Conservation (phyloP, 2,329 filamentous ascomycete genomes). For the Penicillium sp. region DNA sequence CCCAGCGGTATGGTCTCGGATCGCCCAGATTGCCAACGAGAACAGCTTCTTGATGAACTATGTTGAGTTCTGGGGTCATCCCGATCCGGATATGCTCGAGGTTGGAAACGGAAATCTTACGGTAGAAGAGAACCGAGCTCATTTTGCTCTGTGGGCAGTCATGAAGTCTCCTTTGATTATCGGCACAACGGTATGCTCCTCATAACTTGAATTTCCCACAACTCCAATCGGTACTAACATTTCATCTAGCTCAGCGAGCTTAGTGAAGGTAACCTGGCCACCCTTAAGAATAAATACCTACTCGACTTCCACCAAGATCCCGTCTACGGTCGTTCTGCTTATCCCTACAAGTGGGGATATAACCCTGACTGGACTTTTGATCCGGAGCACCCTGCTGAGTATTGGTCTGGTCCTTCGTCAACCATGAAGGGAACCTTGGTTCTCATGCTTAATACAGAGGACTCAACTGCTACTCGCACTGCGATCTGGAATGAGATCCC, state of each 20-base stretch:
- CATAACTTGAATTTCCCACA: background rate
- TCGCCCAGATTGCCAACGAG: constrained; percentile 49
- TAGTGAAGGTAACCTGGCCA: constrained; percentile 35
- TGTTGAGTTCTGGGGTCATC: constrained; percentile 51
- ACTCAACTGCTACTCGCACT: constrained; percentile 20
- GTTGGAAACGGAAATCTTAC: constrained; percentile 53
- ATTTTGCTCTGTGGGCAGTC: constrained; percentile 54
- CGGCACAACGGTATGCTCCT: constrained; percentile 36
- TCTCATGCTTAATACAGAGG: constrained; percentile 34
- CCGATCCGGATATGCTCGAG: constrained; percentile 54
- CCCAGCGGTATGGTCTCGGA: constrained; percentile 28
- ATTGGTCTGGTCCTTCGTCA: constrained; percentile 36
- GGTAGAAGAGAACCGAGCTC: constrained; percentile 47
- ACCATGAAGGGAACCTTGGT: constrained; percentile 30
- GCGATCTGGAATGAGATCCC: constrained; percentile 34
- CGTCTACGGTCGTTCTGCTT: constrained; percentile 42
- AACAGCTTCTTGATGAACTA: constrained; percentile 49
- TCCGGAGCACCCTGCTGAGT: constrained; percentile 34
- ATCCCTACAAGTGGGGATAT: constrained; percentile 43
- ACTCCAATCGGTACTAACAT: constrained; percentile 1
- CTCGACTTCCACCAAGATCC: constrained; percentile 51
- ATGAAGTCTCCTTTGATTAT: constrained; percentile 55
- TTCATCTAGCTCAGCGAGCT: constrained; percentile 36
- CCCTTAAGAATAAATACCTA: constrained; percentile 46
- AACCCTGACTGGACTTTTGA: constrained; percentile 38